Conservation (phyloP, 257 asterid genomes). For the Sherardia arvensis region DNA sequence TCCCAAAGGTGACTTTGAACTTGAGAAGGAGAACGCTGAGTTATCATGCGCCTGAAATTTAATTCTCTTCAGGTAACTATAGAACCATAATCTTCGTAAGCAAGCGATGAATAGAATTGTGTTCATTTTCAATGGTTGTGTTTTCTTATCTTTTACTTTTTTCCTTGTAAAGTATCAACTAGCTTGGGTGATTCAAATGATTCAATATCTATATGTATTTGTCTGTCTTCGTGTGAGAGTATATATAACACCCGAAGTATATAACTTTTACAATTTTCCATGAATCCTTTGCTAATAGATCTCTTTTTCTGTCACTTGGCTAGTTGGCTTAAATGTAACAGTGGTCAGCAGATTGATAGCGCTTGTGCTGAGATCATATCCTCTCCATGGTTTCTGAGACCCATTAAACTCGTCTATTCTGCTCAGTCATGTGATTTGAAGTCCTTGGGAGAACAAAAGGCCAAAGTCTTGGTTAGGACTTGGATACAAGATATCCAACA, state of each 20-base stretch:
- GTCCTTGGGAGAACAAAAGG: neutral
- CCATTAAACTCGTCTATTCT: neutral
- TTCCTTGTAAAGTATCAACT: neutral
- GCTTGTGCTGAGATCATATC: neutral
- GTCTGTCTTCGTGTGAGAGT: no score
- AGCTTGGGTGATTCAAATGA: neutral
- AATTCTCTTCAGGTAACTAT: neutral
- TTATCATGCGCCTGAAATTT: slow-evolving; percentile 10
- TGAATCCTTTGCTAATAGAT: no score
- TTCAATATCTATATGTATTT: neutral
- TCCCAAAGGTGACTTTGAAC: neutral
- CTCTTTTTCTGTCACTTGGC: neutral
- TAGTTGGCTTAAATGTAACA: neutral
- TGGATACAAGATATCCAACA: neutral
- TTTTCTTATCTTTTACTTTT: neutral
- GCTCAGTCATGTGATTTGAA: neutral
- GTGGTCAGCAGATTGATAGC: neutral
- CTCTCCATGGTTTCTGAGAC: neutral
- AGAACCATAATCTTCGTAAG: neutral
- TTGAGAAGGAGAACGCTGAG: slow-evolving; percentile 14
- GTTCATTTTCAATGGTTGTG: neutral
- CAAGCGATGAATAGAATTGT: neutral
- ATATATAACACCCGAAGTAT: no score
- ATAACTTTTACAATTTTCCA: neutral
- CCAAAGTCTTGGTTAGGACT: neutral